Conservation (phyloP, 768 basidiomycete species). For the Ephemerocybe angulata region DNA sequence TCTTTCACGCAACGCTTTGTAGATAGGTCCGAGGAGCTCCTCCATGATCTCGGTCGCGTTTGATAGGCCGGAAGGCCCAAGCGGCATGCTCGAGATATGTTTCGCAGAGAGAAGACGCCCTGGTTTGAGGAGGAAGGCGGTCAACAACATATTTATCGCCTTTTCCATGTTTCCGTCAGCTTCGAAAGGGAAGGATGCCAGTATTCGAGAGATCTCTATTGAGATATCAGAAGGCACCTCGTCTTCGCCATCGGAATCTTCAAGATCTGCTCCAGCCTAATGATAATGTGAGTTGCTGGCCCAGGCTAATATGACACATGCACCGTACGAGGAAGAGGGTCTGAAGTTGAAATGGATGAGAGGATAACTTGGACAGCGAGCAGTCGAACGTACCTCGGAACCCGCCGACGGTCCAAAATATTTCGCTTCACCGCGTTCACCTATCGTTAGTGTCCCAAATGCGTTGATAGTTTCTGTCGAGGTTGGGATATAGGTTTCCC, state of each 20-base stretch:
- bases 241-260: constrained; percentile 31
- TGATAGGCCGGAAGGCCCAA: constrained; percentile 62
- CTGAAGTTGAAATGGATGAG: constrained; percentile 24
- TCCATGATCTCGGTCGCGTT: constrained; percentile 68
- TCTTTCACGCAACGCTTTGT: constrained; percentile 45
- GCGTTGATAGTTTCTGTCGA: constrained; percentile 43
- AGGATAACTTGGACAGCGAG: constrained; percentile 16
- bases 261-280: constrained; percentile 51
- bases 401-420: constrained; percentile 77
- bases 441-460: constrained; percentile 68
- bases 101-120: constrained; percentile 64
- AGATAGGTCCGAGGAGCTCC: constrained; percentile 60
- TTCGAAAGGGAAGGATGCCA: constrained; percentile 45
- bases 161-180: constrained; percentile 34
- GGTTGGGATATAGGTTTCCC: constrained; percentile 17
- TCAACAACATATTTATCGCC: constrained; percentile 43
- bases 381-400: constrained; percentile 63
- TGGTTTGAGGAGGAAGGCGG: constrained; percentile 53
- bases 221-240: constrained; percentile 37
- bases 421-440: constrained; percentile 62
- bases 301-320: not conserved
- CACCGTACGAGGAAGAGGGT: constrained; percentile 46
- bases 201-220: constrained; percentile 42
- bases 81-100: constrained; percentile 64
- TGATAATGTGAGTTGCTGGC: not conserved